These are phyloP conservation scores for Yamadazyma nakazawae DNA, from an alignment of 805 yeast genomes.

Conservation along the genomic window DNA sequence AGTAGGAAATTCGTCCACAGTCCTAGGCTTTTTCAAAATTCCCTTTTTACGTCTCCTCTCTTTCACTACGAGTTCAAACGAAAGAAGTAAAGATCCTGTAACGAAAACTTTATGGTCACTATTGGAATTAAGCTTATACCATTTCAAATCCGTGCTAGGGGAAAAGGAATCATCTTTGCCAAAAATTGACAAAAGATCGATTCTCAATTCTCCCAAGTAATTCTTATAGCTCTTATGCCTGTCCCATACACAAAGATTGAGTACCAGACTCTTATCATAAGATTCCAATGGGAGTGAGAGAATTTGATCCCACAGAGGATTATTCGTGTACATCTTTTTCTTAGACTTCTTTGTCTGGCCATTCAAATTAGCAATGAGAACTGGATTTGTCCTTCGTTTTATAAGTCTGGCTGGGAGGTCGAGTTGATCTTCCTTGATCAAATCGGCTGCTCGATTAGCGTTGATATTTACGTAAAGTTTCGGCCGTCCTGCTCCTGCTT, in stretches of 20 bases:
- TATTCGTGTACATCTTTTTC: slow-evolving; percentile 29
- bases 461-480: slow-evolving; percentile 27
- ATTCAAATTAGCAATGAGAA: slow-evolving; percentile 35
- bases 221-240: slow-evolving; percentile 33
- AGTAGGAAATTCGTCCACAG: slow-evolving; percentile 1
- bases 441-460: slow-evolving; percentile 39
- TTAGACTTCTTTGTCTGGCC: slow-evolving; percentile 25
- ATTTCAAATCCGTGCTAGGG: slow-evolving; percentile 30
- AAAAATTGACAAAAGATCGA: slow-evolving; percentile 30
- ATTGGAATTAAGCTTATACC: slow-evolving; percentile 46
- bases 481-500: background rate
- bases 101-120: slow-evolving; percentile 39
- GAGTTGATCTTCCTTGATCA: slow-evolving; percentile 17
- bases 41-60: slow-evolving; percentile 7
- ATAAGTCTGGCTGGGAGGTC: slow-evolving; percentile 1
- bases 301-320: slow-evolving; percentile 41
- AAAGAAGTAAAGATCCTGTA: slow-evolving; percentile 46
- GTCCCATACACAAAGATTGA: slow-evolving; percentile 39
- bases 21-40: background rate
- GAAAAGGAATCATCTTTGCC: slow-evolving; percentile 9
- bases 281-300: slow-evolving; percentile 28
- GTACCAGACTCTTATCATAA: slow-evolving; percentile 26
- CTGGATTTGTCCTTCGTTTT: slow-evolving; percentile 23
- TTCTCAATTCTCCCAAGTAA: slow-evolving; percentile 40
- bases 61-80: slow-evolving; percentile 35